These are phyloP conservation scores for Physcia stellaris DNA, from an alignment of 495 filamentous ascomycete species.

Conservation along the genomic window DNA sequence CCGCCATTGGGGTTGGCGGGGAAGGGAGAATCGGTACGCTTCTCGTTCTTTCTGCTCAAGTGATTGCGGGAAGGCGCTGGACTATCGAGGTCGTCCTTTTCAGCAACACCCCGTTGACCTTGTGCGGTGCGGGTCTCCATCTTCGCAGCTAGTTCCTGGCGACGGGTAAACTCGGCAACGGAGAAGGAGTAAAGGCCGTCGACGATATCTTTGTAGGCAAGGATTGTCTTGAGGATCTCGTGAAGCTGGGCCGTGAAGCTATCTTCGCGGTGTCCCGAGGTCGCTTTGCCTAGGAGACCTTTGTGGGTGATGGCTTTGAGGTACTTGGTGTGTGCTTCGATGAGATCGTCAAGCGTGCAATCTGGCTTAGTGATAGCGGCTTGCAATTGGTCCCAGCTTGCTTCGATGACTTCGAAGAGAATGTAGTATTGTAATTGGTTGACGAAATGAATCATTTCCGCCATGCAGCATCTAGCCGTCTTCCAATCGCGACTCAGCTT, in stretches of 20 bases:
- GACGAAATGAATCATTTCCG: conserved; percentile 98
- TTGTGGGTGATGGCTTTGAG: conserved; percentile 92
- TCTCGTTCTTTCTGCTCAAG: conserved; percentile 2
- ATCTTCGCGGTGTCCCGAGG: conserved; percentile 43
- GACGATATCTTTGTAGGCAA: conserved; percentile 83
- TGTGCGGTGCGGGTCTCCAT: conserved; percentile 50
- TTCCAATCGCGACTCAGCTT: conserved; percentile 80
- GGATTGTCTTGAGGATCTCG: conserved; percentile 87
- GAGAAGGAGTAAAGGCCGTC: conserved; percentile 90
- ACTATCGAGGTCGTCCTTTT: conserved; percentile 33
- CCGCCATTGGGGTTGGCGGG: conserved; percentile 18
- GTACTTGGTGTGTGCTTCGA: conserved; percentile 80
- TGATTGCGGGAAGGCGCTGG: conserved; percentile 4
- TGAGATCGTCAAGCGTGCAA: conserved; percentile 88
- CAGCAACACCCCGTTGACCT: conserved; percentile 42
- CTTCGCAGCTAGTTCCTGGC: conserved; percentile 70
- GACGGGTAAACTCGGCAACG: conserved; percentile 80
- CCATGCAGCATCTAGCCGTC: conserved; percentile 66
- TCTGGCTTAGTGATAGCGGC: conserved; percentile 64
- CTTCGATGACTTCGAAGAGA: conserved; percentile 91
- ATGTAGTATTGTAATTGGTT: conserved; percentile 98
- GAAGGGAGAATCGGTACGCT: conserved; percentile 18
- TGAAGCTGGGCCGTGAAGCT: conserved; percentile 85
- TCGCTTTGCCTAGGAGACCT: conserved; percentile 60
- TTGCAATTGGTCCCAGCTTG: conserved; percentile 80